Evolutionary conservation across 1,284 basidiomycete species (phyloP), one percentile per base, ranked within the genome.

Genomic region (Trichosporon asahii): DNA sequence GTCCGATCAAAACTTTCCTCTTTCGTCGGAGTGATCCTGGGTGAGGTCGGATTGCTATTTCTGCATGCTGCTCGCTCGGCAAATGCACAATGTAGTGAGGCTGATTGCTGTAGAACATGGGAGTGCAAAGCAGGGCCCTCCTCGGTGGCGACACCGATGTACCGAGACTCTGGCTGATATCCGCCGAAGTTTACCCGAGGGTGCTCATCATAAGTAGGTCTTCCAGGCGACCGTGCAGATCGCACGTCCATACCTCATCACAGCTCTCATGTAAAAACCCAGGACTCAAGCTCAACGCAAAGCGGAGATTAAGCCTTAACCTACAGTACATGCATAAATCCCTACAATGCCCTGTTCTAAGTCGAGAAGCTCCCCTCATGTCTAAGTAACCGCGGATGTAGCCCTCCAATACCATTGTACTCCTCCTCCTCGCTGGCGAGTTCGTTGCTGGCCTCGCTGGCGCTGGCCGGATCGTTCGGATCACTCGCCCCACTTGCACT

Each of bases 371-470:
- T 31, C 57, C 27, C 57, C 57, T 27, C 27, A 5, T 14, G 25
- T 15, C 14, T n/a, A 18, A 33, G 31, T 2, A 33, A 8, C 31
- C 15, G n/a, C 27, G 29, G 57, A 31, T 61, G 57, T 31, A 61
- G 18, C 14, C 57, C 57, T 7, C 57, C 57, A 27, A 61, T 61
- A 7, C 57, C 57, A n/a, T 61, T 61, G 29, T 61, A 61, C 57
- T 61, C 57, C 29, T 53, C n/a, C 64, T 44, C 57, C 40, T 46
- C 66, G 18, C n/a, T 21, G 25, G 9, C 57, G 18, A 46, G 31
- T 18, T 29, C 40, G 18, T n/a, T 64, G 57, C 57, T 61, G 3
- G 57, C 66, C 44, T 67, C 66, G 40, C 66, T 67, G 15, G 67
- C 61, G 44, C 61, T 64, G 25, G 44, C 37, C 4, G 23, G 6